Conservation (phyloP, 192 early-diverging fungal genomes). For the Podila horticola region DNA sequence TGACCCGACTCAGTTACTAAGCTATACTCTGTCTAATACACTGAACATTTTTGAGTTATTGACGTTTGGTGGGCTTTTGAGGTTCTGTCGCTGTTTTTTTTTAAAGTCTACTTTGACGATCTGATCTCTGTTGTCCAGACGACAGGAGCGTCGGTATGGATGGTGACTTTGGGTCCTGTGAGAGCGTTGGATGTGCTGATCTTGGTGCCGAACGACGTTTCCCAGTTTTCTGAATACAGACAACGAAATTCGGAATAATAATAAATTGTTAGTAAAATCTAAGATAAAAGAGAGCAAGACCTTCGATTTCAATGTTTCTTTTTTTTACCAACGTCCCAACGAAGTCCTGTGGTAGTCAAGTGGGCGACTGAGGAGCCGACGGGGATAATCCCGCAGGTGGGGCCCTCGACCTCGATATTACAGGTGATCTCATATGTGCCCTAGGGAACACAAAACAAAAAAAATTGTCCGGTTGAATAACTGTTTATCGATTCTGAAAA, state of each 20-base stretch:
- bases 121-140: slow-evolving; percentile 85
- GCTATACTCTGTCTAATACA: background rate
- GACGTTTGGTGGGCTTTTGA: background rate
- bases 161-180: slow-evolving; percentile 59
- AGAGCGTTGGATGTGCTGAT: slow-evolving; percentile 90
- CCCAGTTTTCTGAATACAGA: slow-evolving; percentile 30
- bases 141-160: slow-evolving; percentile 78
- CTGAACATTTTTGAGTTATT: background rate
- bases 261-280: slow-evolving; percentile 4
- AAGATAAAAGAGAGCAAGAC: no score
- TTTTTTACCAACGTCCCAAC: slow-evolving; percentile 83
- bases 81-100: background rate
- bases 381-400: slow-evolving; percentile 91
- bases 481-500: background rate
- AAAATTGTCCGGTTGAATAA: no score
- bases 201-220: slow-evolving; percentile 74
- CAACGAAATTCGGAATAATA: slow-evolving; percentile 5
- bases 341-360: slow-evolving; percentile 79
- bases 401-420: slow-evolving; percentile 73
- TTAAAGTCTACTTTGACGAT: background rate
- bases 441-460: slow-evolving; percentile 23
- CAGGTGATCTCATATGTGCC: slow-evolving; percentile 76
- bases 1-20: background rate
- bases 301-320: no score
- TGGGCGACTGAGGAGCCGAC: slow-evolving; percentile 70